phyloP scores from a whole-genome alignment of 2,329 filamentous ascomycete species.

The Hypomyces perniciosus region DNA sequence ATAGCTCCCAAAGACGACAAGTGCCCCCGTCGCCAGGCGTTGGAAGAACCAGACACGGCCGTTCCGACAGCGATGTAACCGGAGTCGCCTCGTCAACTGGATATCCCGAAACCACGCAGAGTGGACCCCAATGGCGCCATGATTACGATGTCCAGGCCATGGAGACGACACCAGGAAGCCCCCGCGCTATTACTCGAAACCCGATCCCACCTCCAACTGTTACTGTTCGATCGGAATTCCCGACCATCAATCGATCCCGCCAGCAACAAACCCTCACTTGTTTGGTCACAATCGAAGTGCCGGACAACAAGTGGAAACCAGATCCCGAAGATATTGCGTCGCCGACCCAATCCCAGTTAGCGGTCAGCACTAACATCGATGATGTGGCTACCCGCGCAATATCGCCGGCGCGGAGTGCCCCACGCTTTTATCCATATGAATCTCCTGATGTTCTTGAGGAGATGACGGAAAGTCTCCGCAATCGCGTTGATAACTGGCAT shows the following conservation, averaged over 20 bases:
- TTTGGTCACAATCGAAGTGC: constrained; percentile 86
- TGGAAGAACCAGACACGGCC: constrained; percentile 49
- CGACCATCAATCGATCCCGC: constrained; percentile 82
- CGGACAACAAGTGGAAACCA: constrained; percentile 84
- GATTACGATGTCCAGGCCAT: constrained; percentile 96
- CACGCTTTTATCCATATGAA: constrained; percentile 66
- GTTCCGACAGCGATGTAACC: constrained; percentile 74
- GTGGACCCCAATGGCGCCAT: constrained; percentile 65
- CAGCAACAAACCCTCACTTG: constrained; percentile 95
- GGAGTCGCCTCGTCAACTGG: constrained; percentile 70
- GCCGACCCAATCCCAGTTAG: constrained; percentile 29
- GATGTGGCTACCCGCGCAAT: constrained; percentile 50
- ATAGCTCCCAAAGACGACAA: constrained; percentile 33
- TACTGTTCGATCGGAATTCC: constrained; percentile 95
- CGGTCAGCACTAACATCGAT: constrained; percentile 37
- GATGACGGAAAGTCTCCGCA: constrained; percentile 77
- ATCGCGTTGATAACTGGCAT: constrained; percentile 97
- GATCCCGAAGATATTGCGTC: constrained; percentile 72
- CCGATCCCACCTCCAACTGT: constrained; percentile 86
- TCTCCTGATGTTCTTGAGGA: constrained; percentile 71
- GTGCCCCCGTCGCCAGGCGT: constrained; percentile 27
- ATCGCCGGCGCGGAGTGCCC: constrained; percentile 52
- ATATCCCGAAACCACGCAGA: constrained; percentile 70
- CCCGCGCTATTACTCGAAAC: constrained; percentile 67
- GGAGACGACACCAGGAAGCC: constrained; percentile 76